Evolutionary conservation across 1,284 basidiomycete species (phyloP), one percentile per base, ranked within the genome.

Genomic region (Boletellus deceptivus): DNA sequence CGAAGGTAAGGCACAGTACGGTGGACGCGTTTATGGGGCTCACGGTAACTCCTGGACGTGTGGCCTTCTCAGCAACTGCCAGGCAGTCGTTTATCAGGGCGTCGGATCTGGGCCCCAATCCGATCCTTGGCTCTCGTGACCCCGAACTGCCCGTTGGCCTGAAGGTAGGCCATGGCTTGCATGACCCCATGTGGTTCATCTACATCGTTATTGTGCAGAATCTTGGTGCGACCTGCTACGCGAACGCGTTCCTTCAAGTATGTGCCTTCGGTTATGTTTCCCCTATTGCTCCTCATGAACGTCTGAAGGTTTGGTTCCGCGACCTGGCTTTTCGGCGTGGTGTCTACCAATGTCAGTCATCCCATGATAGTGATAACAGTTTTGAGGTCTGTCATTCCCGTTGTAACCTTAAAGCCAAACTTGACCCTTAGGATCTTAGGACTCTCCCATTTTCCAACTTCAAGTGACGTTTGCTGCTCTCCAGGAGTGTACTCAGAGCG

Each of bases 171-270:
- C 43, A 17, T 25, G 22, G 35, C 36, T 16, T 16, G 17, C 37
- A 27, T 7, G 2, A 14, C 45, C 7, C 31, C 13, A 20, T 33
- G n/a, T 25, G 40, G 43, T 27, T 22, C 7, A 29, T 44, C 4
- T n/a, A 20, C 13, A 27, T 35, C 9, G 14, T 6, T 46, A 7
- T 9, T 22, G 31, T 3, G 16, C 58, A 93, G 86, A 97, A 97
- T 65, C 80, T 96, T 16, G 93, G 93, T 13, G 93, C 93, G 13
- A 96, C 93, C 4, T 93, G 92, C 63, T 95, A 94, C 58, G 92
- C 91, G 46, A 96, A 96, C 68, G 91, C 92, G 6, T 95, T 89
- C 57, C 75, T 96, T 38, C 93, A 97, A 73, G 89, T 87, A 56
- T 27, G 69, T 52, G 20, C 20, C 31, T 33, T 48, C 31, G 13